Evolutionary conservation across 176 grass and related monocot species (phyloP).

Genomic region (Avena insularis): DNA sequence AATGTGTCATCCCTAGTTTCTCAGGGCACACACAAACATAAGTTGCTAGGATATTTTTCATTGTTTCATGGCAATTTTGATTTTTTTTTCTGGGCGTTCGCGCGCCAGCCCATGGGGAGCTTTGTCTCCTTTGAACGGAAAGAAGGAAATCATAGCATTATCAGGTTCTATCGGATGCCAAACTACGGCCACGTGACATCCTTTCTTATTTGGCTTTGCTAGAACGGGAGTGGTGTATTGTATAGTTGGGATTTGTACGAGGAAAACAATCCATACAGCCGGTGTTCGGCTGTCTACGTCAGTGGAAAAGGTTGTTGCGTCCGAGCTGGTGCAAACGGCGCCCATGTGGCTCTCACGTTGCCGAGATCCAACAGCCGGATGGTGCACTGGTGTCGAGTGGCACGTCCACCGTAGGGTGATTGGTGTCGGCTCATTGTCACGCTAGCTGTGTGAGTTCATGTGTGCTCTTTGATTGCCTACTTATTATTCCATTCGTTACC

Average conservation of each 20-base stretch:
- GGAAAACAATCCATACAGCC: background rate
- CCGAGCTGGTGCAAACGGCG: constrained; percentile 26
- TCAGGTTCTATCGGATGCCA: too few species aligned
- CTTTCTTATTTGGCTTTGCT: background rate
- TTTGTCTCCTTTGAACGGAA: too few species aligned
- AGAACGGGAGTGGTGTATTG: background rate
- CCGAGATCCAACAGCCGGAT: background rate
- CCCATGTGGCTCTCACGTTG: constrained; percentile 45
- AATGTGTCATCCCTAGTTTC: too few species aligned
- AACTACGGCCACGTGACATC: background rate
- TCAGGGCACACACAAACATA: too few species aligned
- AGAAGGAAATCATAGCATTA: too few species aligned
- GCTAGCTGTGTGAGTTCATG: constrained; percentile 5
- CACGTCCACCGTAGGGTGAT: background rate
- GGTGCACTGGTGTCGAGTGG: background rate
- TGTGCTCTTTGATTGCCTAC: background rate
- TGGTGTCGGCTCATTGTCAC: constrained; percentile 25
- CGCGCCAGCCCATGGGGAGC: too few species aligned
- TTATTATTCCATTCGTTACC: background rate
- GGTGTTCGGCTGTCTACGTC: background rate
- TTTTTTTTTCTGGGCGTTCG: too few species aligned
- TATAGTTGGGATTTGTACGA: background rate
- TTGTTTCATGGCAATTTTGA: too few species aligned
- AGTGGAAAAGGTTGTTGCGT: constrained; percentile 21
- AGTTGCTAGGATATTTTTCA: too few species aligned